These are phyloP conservation scores for Leccinum solheimii DNA, from an alignment of 1,284 basidiomycete species.

Conservation along the genomic window DNA sequence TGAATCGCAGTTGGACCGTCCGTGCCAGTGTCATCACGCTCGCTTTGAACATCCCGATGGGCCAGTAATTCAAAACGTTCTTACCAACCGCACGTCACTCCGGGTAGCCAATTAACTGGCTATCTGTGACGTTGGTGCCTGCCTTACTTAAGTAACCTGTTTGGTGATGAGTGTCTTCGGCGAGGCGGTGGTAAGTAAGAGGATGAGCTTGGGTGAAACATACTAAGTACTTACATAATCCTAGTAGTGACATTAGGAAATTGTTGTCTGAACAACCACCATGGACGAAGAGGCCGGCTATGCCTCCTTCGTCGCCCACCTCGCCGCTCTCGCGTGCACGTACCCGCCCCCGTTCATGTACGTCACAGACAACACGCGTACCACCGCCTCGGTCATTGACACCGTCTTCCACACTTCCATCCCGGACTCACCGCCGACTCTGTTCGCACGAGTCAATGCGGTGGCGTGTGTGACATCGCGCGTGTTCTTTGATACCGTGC, in stretches of 20 bases:
- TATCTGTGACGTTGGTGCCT: too few relatives aligned
- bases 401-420: conserved; percentile 36
- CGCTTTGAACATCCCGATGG: too few relatives aligned
- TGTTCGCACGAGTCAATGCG: conserved; percentile 55
- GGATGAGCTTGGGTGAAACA: too few relatives aligned
- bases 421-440: conserved; percentile 28
- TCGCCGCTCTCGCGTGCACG: conserved; percentile 47
- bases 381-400: conserved; percentile 46
- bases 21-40: too few relatives aligned
- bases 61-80: too few relatives aligned
- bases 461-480: conserved; percentile 67
- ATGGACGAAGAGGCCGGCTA: conserved; percentile 10
- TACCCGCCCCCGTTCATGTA: conserved; percentile 69
- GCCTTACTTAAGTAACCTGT: too few relatives aligned
- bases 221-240: too few relatives aligned
- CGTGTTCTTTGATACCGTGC: conserved; percentile 65
- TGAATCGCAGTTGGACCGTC: too few relatives aligned
- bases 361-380: conserved; percentile 55
- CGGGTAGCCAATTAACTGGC: too few relatives aligned
- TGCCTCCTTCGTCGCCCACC: conserved; percentile 35
- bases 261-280: not conserved
- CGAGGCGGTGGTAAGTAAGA: too few relatives aligned
- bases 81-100: too few relatives aligned
- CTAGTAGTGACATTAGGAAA: not conserved
- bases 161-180: too few relatives aligned